phyloP scores from a whole-genome alignment of 1,284 basidiomycete species.

The Sphagnurus paluster region DNA sequence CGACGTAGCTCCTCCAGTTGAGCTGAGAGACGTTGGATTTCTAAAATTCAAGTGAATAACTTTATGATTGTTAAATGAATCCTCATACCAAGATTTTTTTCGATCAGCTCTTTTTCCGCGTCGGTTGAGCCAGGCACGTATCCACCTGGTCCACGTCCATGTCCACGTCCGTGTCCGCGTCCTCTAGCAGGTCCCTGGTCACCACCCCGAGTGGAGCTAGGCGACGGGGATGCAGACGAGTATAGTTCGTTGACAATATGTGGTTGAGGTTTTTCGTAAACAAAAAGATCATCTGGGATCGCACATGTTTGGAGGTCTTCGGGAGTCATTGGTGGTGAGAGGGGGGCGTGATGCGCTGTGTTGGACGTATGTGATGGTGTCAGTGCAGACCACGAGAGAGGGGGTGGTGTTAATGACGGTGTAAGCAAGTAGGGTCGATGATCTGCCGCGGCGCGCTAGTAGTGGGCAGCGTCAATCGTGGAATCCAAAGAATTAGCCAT shows the following conservation, averaged over 20 bases:
- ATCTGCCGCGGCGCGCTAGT: too few relatives aligned
- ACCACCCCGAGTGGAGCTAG: neutral
- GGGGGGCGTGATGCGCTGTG: neutral
- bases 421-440: conserved; percentile 16
- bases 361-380: neutral
- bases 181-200: neutral
- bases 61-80: neutral
- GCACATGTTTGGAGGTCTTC: conserved; percentile 28
- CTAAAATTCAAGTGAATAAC: neutral
- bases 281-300: conserved; percentile 29
- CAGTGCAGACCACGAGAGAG: conserved; percentile 9
- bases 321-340: conserved; percentile 18
- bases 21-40: conserved; percentile 7
- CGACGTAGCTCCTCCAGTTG: too few relatives aligned
- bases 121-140: neutral
- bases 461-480: too few relatives aligned
- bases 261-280: conserved; percentile 12
- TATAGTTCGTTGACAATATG: neutral
- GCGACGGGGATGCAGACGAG: neutral
- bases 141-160: conserved; percentile 12
- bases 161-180: conserved; percentile 9
- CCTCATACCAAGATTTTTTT: conserved; percentile 5
- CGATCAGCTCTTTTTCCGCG: conserved; percentile 3
- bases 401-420: conserved; percentile 15
- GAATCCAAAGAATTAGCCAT: too few relatives aligned